These are phyloP conservation scores for Penicillium digitatum DNA, from an alignment of 2,329 filamentous ascomycete genomes.

Conservation along the genomic window DNA sequence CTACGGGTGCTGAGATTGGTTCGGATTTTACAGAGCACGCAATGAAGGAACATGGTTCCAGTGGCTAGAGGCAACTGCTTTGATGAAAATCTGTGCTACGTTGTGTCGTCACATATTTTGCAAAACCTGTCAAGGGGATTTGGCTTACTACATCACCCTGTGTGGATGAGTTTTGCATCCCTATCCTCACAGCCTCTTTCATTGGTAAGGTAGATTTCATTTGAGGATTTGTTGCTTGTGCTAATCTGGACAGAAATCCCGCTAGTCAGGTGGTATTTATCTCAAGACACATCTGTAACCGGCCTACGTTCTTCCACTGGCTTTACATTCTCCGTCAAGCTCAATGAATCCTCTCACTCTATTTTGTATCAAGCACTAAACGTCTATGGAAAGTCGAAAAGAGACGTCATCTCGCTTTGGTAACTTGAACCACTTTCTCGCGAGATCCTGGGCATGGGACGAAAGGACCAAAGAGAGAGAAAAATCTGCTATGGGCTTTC, in stretches of 20 bases:
- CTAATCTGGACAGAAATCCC: background rate
- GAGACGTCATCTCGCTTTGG: background rate
- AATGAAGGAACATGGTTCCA: background rate
- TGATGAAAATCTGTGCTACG: background rate
- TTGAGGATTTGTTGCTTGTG: background rate
- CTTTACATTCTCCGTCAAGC: background rate
- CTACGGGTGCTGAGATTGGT: background rate
- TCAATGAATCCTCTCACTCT: background rate
- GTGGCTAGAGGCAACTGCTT: background rate
- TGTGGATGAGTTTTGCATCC: background rate
- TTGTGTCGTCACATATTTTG: background rate
- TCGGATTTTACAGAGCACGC: background rate
- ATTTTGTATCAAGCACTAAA: background rate
- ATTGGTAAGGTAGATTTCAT: background rate
- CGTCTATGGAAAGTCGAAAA: background rate
- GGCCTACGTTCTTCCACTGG: background rate
- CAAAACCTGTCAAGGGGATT: too few species aligned
- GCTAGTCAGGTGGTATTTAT: background rate
- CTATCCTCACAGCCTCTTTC: background rate
- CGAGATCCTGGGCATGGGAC: too few species aligned
- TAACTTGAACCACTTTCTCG: background rate
- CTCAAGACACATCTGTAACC: background rate
- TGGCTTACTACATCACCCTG: background rate
- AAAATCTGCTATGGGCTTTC: too few species aligned
- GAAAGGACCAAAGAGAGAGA: too few species aligned